phyloP scores from a whole-genome alignment of 2,329 filamentous ascomycete species.

The Colletotrichum spaethianum region DNA sequence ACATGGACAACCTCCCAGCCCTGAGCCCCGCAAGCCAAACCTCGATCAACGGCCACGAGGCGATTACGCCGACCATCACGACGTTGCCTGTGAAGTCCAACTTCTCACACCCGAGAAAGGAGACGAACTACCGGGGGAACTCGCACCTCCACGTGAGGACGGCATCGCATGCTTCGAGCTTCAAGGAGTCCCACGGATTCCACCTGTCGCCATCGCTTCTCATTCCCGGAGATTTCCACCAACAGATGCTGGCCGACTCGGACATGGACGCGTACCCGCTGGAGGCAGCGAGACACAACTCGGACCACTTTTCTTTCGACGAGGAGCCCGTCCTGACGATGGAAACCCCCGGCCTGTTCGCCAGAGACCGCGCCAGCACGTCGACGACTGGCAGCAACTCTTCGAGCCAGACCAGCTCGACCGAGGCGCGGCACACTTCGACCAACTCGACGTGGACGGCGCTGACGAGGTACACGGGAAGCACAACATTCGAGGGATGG shows the following conservation, averaged over 20 bases:
- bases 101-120: conserved; percentile 65
- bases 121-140: conserved; percentile 50
- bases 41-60: conserved; percentile 60
- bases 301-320: conserved; percentile 51
- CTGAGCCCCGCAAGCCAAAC: conserved; percentile 65
- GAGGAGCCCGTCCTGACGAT: conserved; percentile 53
- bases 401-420: conserved; percentile 63
- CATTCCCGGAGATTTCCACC: conserved; percentile 71
- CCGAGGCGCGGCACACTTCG: conserved; percentile 67
- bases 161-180: conserved; percentile 66
- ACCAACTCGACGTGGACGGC: conserved; percentile 68
- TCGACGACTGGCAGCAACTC: conserved; percentile 68
- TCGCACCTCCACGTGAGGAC: conserved; percentile 54
- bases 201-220: conserved; percentile 73
- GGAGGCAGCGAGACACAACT: conserved; percentile 51
- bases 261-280: conserved; percentile 46
- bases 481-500: conserved; percentile 58
- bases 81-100: conserved; percentile 58
- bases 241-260: conserved; percentile 59
- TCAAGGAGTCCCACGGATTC: conserved; percentile 72
- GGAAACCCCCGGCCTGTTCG: conserved; percentile 50
- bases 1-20: conserved; percentile 61
- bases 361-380: conserved; percentile 65
- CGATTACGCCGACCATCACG: conserved; percentile 58
- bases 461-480: conserved; percentile 67